These are phyloP conservation scores for Aspergillus affinis DNA, from an alignment of 495 filamentous ascomycete species.

Conservation along the genomic window DNA sequence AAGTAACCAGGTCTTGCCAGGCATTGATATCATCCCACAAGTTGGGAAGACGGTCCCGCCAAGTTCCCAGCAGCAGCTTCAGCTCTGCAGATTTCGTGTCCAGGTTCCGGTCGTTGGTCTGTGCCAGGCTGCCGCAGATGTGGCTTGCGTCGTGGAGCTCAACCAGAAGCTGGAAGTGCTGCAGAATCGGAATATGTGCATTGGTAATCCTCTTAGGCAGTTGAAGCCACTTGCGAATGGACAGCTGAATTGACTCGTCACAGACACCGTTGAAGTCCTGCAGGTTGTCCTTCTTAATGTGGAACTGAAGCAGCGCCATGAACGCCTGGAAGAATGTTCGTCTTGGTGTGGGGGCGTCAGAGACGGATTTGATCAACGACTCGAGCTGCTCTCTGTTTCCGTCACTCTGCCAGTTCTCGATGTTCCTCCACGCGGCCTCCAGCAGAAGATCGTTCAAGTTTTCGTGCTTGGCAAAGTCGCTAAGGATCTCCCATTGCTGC, in stretches of 20 bases:
- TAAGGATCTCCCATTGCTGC: slow-evolving; percentile 97
- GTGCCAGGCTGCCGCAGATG: slow-evolving; percentile 83
- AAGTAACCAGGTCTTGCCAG: slow-evolving; percentile 98
- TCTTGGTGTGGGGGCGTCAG: slow-evolving; percentile 92
- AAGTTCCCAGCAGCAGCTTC: slow-evolving; percentile 89
- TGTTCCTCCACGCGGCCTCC: slow-evolving; percentile 90
- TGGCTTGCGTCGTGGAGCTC: slow-evolving; percentile 97
- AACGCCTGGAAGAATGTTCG: slow-evolving; percentile 97
- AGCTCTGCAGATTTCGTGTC: slow-evolving; percentile 94
- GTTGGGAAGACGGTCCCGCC: slow-evolving; percentile 94
- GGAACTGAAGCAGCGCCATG: slow-evolving; percentile 90
- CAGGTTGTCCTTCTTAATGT: slow-evolving; percentile 78
- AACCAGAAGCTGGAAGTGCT: slow-evolving; percentile 98
- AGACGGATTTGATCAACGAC: slow-evolving; percentile 87
- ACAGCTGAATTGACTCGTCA: slow-evolving; percentile 94
- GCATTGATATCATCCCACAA: slow-evolving; percentile 99
- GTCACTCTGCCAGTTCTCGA: slow-evolving; percentile 85
- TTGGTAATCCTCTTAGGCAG: slow-evolving; percentile 90
- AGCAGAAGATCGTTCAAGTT: slow-evolving; percentile 97
- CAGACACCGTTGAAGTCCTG: slow-evolving; percentile 84
- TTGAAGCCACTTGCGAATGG: slow-evolving; percentile 97
- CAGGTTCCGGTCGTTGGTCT: slow-evolving; percentile 80
- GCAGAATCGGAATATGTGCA: slow-evolving; percentile 89
- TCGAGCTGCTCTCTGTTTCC: slow-evolving; percentile 87
- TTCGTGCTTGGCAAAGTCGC: slow-evolving; percentile 98